Base-by-base conservation (phyloP, 805 yeast species). In the Nakazawaea ambrosiae region DNA sequence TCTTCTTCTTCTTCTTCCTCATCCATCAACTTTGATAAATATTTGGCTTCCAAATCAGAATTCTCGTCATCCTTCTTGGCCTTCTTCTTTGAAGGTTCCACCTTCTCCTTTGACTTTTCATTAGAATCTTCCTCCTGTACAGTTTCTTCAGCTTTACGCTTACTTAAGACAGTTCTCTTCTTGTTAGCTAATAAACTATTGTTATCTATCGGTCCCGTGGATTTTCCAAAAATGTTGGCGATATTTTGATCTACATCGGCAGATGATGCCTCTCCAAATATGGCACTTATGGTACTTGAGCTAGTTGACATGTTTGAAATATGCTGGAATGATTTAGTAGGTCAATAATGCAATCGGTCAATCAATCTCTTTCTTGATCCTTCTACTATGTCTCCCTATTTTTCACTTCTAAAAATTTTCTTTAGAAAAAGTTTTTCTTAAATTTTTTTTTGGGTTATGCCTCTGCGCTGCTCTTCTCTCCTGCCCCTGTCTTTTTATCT, bases 1-100 rank as follows among this genome's bases (percentile, higher is more conserved):
- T 42, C 36, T 14, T 39, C 43, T 24, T 50, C 51, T 14, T 45
- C 50, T 44, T 44, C 37, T 16, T 40, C 44, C 24, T 50, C 52
- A 27, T 60, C 57, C 35, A 70, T 51, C n/a, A 75, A 47, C 45
- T 75, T 75, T 19, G 64, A 61, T 47, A 68, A 66, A 52, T 79
- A 79, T 32, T 59, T 62, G 7, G 65, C 68, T 55, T 79, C 85
- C 31, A 77, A 55, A 45, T 74, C 80, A 17, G 62, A 73, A 33
- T 70, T 56, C 18, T 58, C 68, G 20, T 48, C 45, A 38, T 49
- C 48, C 38, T 42, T 45, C 40, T 42, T 35, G 25, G 36, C 37
- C 44, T 37, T 38, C 41, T 41, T 46, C 34, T 27, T 41, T 39
- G 33, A 42, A n/a, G 19, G 33, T 38, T 33, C 39, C 33, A 36